Evolutionary conservation across 306 rosid species (phyloP).

Genomic region (Trifolium repens): DNA sequence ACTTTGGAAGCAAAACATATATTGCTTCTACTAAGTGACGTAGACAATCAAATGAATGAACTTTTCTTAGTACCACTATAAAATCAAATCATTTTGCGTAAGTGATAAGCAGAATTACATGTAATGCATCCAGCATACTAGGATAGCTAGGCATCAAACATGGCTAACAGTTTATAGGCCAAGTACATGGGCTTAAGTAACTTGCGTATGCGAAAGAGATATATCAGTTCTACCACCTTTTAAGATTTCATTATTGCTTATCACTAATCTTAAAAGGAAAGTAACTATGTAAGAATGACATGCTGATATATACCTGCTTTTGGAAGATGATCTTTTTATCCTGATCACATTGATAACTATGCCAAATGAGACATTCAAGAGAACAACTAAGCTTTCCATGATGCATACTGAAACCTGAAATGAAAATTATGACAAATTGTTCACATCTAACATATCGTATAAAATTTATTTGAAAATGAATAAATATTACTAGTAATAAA

Average conservation of each 20-base stretch:
- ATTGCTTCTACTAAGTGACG: neutral
- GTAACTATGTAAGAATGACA: constrained; percentile 23
- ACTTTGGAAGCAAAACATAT: constrained; percentile 26
- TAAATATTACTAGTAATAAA: constrained; percentile 12
- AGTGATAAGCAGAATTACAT: constrained; percentile 28
- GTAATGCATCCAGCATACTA: constrained; percentile 24
- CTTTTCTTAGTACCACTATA: constrained; percentile 12
- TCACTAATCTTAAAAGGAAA: constrained; percentile 34
- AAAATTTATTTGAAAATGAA: constrained; percentile 35
- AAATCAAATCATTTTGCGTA: constrained; percentile 24
- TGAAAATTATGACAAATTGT: constrained; percentile 25
- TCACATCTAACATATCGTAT: constrained; percentile 21
- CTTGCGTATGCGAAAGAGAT: constrained; percentile 13
- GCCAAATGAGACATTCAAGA: constrained; percentile 67
- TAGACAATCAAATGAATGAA: constrained; percentile 19
- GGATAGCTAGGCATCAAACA: constrained; percentile 6
- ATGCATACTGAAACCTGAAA: constrained; percentile 57
- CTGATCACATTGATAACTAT: constrained; percentile 69
- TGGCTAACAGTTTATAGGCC: constrained; percentile 17
- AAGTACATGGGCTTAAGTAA: constrained; percentile 29
- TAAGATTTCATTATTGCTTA: constrained; percentile 27
- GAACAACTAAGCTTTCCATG: constrained; percentile 55
- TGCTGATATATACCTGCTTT: constrained; percentile 59
- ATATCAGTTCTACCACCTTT: constrained; percentile 27
- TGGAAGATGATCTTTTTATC: constrained; percentile 55